Conservation (phyloP, 2,329 filamentous ascomycete species). For the Colletotrichum lini region DNA sequence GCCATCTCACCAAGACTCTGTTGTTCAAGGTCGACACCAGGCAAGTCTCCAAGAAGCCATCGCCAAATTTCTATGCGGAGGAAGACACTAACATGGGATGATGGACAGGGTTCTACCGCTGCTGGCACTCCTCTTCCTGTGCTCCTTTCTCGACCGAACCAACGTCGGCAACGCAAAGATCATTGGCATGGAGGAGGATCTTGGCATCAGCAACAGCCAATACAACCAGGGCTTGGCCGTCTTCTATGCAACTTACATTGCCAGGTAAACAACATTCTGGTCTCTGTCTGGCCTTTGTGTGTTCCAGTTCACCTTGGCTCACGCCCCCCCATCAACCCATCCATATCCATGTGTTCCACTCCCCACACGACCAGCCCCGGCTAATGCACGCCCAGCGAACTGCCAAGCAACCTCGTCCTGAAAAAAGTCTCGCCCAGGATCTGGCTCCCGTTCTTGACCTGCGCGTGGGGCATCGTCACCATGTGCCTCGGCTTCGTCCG, state of each 20-base stretch:
- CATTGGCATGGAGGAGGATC: slow-evolving; percentile 71
- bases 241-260: slow-evolving; percentile 76
- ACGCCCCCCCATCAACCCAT: neutral
- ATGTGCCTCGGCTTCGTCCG: slow-evolving; percentile 70
- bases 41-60: slow-evolving; percentile 18
- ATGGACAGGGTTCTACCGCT: slow-evolving; percentile 70
- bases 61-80: neutral
- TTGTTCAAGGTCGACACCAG: slow-evolving; percentile 50
- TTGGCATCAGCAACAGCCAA: slow-evolving; percentile 71
- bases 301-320: neutral
- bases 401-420: slow-evolving; percentile 75
- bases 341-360: neutral
- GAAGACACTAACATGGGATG: slow-evolving; percentile 6
- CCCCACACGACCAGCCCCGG: slow-evolving; percentile 5
- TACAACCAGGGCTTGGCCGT: slow-evolving; percentile 76
- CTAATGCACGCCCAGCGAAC: slow-evolving; percentile 60
- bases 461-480: slow-evolving; percentile 71
- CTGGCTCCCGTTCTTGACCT: slow-evolving; percentile 71
- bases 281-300: too few species aligned
- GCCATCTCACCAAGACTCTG: slow-evolving; percentile 45
- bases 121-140: slow-evolving; percentile 75
- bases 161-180: slow-evolving; percentile 81
- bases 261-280: slow-evolving; percentile 56
- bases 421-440: slow-evolving; percentile 73
- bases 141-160: slow-evolving; percentile 77